Conservation (phyloP, 2,329 filamentous ascomycete species). For the Fusarium solani-melongenae region DNA sequence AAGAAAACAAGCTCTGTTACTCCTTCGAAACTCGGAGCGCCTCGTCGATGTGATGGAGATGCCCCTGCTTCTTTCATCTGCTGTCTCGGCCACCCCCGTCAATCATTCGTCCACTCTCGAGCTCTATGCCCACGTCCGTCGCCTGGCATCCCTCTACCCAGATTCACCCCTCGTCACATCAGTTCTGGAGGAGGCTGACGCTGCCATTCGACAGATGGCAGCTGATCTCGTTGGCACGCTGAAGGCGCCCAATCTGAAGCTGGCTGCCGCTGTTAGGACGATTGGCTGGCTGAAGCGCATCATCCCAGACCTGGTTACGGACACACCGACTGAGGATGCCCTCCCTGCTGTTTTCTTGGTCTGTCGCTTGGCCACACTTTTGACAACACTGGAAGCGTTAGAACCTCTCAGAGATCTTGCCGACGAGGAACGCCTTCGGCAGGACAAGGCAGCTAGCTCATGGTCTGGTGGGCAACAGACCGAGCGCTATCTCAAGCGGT, state of each 20-base stretch:
- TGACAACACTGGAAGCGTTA: conserved; percentile 83
- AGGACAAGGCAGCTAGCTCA: conserved; percentile 53
- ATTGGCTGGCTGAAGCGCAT: conserved; percentile 91
- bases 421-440: conserved; percentile 78
- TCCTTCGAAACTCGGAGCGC: conserved; percentile 88
- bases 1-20: conserved; percentile 81
- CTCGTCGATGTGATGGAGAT: conserved; percentile 92
- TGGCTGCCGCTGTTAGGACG: conserved; percentile 90
- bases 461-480: conserved; percentile 88
- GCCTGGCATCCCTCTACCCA: conserved; percentile 85
- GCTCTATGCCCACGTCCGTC: conserved; percentile 91
- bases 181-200: conserved; percentile 81
- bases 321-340: conserved; percentile 66
- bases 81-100: conserved; percentile 72
- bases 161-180: conserved; percentile 79
- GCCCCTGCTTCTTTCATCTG: conserved; percentile 84
- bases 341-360: conserved; percentile 88
- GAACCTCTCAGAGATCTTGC: conserved; percentile 89
- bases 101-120: conserved; percentile 93
- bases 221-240: conserved; percentile 83
- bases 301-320: conserved; percentile 74
- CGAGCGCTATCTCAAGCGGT: conserved; percentile 92
- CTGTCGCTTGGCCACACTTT: conserved; percentile 83
- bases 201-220: conserved; percentile 89
- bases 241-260: conserved; percentile 81